A percentile compares a stretch with the other conserved stretches of the same genome.
These are phyloP conservation scores for Acacia acuminata DNA, from an alignment of 306 rosid genomes.

Conservation along the genomic window DNA sequence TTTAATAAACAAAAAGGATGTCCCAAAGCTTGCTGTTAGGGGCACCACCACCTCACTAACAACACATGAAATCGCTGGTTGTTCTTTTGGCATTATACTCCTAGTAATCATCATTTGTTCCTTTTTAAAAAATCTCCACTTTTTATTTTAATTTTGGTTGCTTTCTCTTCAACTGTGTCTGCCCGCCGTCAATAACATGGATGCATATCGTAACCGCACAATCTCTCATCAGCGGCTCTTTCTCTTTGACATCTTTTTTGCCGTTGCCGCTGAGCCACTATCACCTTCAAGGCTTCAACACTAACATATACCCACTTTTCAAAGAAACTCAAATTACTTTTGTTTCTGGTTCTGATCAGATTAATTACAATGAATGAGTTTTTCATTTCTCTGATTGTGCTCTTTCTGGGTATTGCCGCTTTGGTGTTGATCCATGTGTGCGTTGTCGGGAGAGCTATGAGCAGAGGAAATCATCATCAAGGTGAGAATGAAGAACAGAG, in stretches of 20 bases:
- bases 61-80: not conserved
- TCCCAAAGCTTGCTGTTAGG: not conserved
- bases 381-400: constrained; percentile 36
- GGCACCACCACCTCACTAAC: not conserved
- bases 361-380: constrained; percentile 44
- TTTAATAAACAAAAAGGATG: not conserved
- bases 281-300: not conserved
- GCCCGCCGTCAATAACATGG: constrained; percentile 1
- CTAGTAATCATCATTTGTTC: not conserved
- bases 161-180: not conserved
- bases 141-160: not conserved
- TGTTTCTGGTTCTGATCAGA: not conserved
- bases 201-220: not conserved
- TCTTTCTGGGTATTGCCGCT: constrained; percentile 51
- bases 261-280: not conserved
- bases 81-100: not conserved
- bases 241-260: not conserved
- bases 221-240: not conserved
- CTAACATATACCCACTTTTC: not conserved
- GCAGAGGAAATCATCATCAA: constrained; percentile 27
- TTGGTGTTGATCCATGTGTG: constrained; percentile 50
- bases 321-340: not conserved
- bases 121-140: not conserved
- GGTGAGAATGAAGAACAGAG: not conserved
- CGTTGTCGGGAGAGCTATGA: constrained; percentile 52